phyloP scores from a whole-genome alignment of 2,329 filamentous ascomycete genomes.

The Botrytis pseudocinerea region DNA sequence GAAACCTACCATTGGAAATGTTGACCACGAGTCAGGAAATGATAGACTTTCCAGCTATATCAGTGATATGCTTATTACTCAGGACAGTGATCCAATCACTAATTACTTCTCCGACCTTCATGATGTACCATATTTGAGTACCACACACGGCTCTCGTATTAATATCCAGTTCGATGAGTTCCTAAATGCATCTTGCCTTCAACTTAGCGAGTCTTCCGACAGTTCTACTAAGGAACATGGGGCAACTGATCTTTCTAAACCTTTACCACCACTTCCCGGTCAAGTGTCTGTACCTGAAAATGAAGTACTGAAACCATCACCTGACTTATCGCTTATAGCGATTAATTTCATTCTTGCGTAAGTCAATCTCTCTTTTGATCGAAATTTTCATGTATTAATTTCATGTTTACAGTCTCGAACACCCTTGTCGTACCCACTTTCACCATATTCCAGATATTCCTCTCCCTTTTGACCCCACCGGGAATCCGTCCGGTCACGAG shows the following conservation, averaged over 20 bases:
- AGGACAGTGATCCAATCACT: background rate
- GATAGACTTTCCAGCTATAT: constrained; percentile 15
- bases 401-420: constrained; percentile 12
- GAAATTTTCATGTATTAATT: background rate
- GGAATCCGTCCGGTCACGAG: constrained; percentile 31
- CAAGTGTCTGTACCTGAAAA: background rate
- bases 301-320: background rate
- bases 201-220: background rate
- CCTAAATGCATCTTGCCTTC: constrained; percentile 6
- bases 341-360: constrained; percentile 40
- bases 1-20: background rate
- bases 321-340: constrained; percentile 31
- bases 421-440: constrained; percentile 21
- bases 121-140: background rate
- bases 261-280: background rate
- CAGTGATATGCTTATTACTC: constrained; percentile 3
- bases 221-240: too few species aligned
- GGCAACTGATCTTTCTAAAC: constrained; percentile 9
- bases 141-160: background rate
- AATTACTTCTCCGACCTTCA: background rate
- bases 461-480: constrained; percentile 24
- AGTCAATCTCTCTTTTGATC: constrained; percentile 14
- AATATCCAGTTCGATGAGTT: constrained; percentile 7
- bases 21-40: constrained; percentile 8
- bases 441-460: background rate